phyloP scores from a whole-genome alignment of 176 grass and related monocot genomes.

The Oryza meyeriana region DNA sequence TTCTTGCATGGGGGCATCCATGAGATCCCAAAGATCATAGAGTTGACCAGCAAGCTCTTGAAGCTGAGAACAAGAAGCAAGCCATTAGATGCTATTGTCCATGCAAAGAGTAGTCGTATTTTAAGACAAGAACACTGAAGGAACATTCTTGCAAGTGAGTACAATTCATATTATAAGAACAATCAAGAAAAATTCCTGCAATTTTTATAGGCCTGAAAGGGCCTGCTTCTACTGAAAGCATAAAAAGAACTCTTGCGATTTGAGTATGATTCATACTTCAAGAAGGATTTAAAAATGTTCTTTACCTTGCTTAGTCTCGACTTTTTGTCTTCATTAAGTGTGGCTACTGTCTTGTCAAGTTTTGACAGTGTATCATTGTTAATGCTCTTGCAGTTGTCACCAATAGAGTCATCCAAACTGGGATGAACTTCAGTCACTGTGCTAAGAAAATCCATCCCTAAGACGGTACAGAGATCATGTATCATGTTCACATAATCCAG shows the following conservation, averaged over 20 bases:
- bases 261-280: background rate
- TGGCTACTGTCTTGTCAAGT: conserved; percentile 72
- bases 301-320: conserved; percentile 84
- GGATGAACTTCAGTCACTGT: conserved; percentile 91
- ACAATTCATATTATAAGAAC: background rate
- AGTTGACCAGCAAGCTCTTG: conserved; percentile 95
- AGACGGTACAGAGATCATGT: conserved; percentile 89
- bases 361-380: conserved; percentile 87
- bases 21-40: conserved; percentile 98
- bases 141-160: background rate
- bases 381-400: conserved; percentile 80
- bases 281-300: background rate
- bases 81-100: conserved; percentile 2
- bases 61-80: conserved; percentile 53
- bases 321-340: conserved; percentile 91
- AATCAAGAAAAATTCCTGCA: background rate
- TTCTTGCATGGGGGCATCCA: conserved; percentile 88
- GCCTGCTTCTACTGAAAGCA: background rate
- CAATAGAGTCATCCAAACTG: conserved; percentile 75
- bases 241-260: background rate
- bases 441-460: conserved; percentile 90
- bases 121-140: background rate
- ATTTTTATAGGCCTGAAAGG: background rate
- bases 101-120: conserved; percentile 2
- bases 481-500: conserved; percentile 89